phyloP scores from a whole-genome alignment of 495 filamentous ascomycete species.

The Aspergillus steynii region DNA sequence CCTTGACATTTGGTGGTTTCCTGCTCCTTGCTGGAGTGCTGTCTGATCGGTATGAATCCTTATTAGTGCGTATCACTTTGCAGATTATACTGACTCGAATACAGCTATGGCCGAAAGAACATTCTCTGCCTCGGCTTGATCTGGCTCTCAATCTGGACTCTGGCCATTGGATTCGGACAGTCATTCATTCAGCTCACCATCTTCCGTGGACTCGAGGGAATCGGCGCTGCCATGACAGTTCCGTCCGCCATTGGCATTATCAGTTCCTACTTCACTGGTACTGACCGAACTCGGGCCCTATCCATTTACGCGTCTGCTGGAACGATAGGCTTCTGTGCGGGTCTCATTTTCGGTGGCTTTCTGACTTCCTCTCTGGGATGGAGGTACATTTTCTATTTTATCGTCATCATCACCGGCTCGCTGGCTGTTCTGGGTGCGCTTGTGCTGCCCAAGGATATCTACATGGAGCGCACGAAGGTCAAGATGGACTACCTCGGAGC shows the following conservation, averaged over 20 bases:
- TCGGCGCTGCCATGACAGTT: slow-evolving; percentile 39
- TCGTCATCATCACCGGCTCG: slow-evolving; percentile 34
- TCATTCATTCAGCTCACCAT: slow-evolving; percentile 37
- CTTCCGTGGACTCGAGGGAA: slow-evolving; percentile 38
- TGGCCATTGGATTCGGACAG: slow-evolving; percentile 39
- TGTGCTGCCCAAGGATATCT: slow-evolving; percentile 31
- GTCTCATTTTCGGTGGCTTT: slow-evolving; percentile 39
- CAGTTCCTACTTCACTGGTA: slow-evolving; percentile 39
- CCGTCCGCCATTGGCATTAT: slow-evolving; percentile 42
- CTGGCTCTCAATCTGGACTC: slow-evolving; percentile 38
- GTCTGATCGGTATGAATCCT: slow-evolving; percentile 33
- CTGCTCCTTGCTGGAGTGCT: slow-evolving; percentile 35
- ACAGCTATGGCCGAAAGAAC: slow-evolving; percentile 36
- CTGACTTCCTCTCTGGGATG: slow-evolving; percentile 38
- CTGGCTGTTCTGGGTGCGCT: slow-evolving; percentile 32
- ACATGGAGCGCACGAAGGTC: slow-evolving; percentile 15
- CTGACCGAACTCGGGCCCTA: slow-evolving; percentile 34
- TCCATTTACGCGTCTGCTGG: slow-evolving; percentile 40
- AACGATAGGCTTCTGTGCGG: slow-evolving; percentile 38
- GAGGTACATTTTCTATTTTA: slow-evolving; percentile 40
- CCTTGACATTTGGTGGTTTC: slow-evolving; percentile 38
- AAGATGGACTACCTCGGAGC: slow-evolving; percentile 39
- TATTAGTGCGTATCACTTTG: background rate
- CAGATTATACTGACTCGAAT: slow-evolving; percentile 3
- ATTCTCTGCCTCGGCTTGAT: slow-evolving; percentile 34